Evolutionary conservation across 1,284 basidiomycete species (phyloP), one percentile per base, ranked within the genome.

Genomic region (Puccinia hordei): DNA sequence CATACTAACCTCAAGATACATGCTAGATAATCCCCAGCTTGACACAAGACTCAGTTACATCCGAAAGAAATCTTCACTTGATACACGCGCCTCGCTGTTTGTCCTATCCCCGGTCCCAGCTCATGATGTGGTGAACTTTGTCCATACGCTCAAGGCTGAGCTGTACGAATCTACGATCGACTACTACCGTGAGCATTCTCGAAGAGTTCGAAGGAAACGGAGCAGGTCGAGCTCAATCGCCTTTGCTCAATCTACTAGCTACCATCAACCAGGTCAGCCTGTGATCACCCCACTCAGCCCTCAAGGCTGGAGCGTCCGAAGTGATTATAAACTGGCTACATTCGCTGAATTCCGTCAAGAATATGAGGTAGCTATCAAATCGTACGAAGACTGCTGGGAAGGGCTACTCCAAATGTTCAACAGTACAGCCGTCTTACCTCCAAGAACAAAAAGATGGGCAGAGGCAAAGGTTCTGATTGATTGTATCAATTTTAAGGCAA

Each of bases 391-490:
- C 83, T 92, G 93, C 30, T 95, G 95, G 87, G 89, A 89, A 61
- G 91, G 90, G 73, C 87, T 97, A 17, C 87, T 91, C 46, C 90
- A 91, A 66, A 94, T 96, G 91, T 95, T 97, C 84, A 90, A 91
- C 0, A 93, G 93, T 3, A 92, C 92, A 3, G 90, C 90, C 0
- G 91, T 93, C 76, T 86, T 97, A 4, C 93, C 93, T 0, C 95
- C 96, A 4, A 89, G 95, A 2, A 98, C 95, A 0, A 98, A 98
- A 85, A 89, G 96, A 41, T 98, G 96, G 95, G 95, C 96, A 3
- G 96, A 99, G 86, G 96, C 95, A 0, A 98, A 97, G 85, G 96
- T 98, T 1, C 88, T 99, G 1, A 93, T 93, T 0, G 96, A 99
- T 84, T 93, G 92, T 83, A 91, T 96, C 81, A 92, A 91, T 81